These are phyloP conservation scores for Suillus brevipes DNA, from an alignment of 768 basidiomycete genomes.

Conservation along the genomic window DNA sequence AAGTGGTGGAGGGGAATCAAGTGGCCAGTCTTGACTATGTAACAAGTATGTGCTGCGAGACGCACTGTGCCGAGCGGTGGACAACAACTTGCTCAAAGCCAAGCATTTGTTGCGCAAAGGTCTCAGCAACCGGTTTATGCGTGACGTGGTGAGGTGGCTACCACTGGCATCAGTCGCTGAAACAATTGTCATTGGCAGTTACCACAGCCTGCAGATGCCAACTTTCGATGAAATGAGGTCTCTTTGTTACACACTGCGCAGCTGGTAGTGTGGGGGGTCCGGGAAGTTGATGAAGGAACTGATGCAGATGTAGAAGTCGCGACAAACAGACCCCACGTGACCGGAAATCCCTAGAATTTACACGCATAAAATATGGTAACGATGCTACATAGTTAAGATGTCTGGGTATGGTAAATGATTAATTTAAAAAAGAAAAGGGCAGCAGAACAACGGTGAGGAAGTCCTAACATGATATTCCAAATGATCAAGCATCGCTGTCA, in stretches of 20 bases:
- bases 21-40: conserved; percentile 18
- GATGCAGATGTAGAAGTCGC: background rate
- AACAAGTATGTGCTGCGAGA: conserved; percentile 5
- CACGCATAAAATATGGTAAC: background rate
- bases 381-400: background rate
- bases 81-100: conserved; percentile 21
- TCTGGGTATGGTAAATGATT: conserved; percentile 1
- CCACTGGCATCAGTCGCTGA: conserved; percentile 17
- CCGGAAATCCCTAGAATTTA: background rate
- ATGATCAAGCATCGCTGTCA: conserved; percentile 53
- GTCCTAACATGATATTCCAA: background rate
- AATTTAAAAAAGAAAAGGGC: background rate
- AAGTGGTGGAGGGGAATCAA: conserved; percentile 35
- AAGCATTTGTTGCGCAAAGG: conserved; percentile 50
- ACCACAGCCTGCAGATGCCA: background rate
- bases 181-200: conserved; percentile 3
- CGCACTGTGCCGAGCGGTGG: conserved; percentile 12
- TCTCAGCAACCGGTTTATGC: conserved; percentile 46
- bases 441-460: background rate
- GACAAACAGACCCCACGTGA: background rate
- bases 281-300: too few relatives aligned
- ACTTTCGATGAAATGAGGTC: background rate
- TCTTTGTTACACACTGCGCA: background rate
- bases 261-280: background rate
- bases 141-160: conserved; percentile 38